phyloP scores from a whole-genome alignment of 257 asterid species.

The Penstemon davidsonii region DNA sequence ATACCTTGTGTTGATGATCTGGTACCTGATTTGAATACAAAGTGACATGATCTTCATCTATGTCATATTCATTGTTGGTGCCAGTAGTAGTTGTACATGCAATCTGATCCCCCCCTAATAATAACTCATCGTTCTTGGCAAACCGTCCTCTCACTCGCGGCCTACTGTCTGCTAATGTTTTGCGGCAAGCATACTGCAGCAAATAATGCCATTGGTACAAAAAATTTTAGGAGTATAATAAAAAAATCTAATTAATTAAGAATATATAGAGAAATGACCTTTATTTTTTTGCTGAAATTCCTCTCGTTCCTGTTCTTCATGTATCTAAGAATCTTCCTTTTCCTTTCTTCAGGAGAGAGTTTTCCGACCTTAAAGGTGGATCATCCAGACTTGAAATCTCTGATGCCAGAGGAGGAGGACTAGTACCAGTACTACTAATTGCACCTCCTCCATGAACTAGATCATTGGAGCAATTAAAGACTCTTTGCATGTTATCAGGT shows the following conservation, averaged over 20 bases:
- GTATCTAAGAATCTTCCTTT: conserved; percentile 78
- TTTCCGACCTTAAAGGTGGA: conserved; percentile 72
- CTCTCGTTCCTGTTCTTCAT: conserved; percentile 87
- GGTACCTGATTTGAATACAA: conserved; percentile 35
- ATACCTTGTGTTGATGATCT: conserved; percentile 41
- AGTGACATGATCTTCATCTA: conserved; percentile 48
- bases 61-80: conserved; percentile 62
- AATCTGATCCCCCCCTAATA: conserved; percentile 34
- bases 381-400: conserved; percentile 84
- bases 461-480: conserved; percentile 55
- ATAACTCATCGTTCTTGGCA: conserved; percentile 68
- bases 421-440: background rate
- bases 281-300: conserved; percentile 91
- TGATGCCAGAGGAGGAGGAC: conserved; percentile 55
- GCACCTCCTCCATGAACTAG: conserved; percentile 34
- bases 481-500: conserved; percentile 52
- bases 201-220: no score
- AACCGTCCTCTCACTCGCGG: conserved; percentile 93
- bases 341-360: conserved; percentile 80
- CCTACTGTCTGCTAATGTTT: conserved; percentile 89
- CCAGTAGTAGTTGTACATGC: conserved; percentile 35
- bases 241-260: background rate
- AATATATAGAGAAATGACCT: conserved; percentile 44
- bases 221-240: no score
- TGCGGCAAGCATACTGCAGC: conserved; percentile 86